These are phyloP conservation scores for Eucalyptus pauciflora DNA, from an alignment of 345 rosid species.

Conservation along the genomic window DNA sequence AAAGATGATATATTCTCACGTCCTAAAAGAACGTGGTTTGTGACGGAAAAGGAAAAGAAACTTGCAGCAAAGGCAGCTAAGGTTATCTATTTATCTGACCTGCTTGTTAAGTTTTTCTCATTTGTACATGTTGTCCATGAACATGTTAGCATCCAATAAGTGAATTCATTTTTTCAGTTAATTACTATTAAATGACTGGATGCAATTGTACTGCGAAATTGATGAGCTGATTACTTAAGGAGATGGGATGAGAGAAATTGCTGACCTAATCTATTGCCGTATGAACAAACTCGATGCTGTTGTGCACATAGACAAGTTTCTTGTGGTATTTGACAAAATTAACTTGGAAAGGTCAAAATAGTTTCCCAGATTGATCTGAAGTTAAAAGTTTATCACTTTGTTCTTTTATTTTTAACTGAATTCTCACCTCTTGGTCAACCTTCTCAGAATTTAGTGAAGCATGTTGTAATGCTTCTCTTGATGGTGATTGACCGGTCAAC, in stretches of 20 bases:
- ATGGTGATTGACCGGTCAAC: neutral
- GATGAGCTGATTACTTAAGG: neutral
- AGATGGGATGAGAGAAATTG: neutral
- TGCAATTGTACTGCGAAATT: neutral
- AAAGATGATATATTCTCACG: slow-evolving; percentile 84
- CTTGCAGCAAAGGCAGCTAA: slow-evolving; percentile 53
- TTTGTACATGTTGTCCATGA: neutral
- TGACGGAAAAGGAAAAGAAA: slow-evolving; percentile 83
- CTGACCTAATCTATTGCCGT: neutral
- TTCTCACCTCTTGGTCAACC: neutral
- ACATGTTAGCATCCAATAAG: neutral
- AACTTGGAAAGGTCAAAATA: neutral
- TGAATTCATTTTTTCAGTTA: neutral
- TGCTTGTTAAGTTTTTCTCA: neutral
- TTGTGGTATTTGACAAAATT: neutral
- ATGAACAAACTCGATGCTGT: neutral
- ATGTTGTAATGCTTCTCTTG: neutral
- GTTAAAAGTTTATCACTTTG: neutral
- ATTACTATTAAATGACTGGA: neutral
- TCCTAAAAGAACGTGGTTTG: slow-evolving; percentile 90
- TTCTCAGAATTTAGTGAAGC: neutral
- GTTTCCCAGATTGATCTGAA: neutral
- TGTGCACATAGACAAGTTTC: neutral
- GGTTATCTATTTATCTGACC: slow-evolving; percentile 15
- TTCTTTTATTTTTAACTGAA: neutral